Percentiles rank a stretch among this genome's conserved stretches.
phyloP scores from a whole-genome alignment of 2,329 filamentous ascomycete species.

The Xylaria sp. region DNA sequence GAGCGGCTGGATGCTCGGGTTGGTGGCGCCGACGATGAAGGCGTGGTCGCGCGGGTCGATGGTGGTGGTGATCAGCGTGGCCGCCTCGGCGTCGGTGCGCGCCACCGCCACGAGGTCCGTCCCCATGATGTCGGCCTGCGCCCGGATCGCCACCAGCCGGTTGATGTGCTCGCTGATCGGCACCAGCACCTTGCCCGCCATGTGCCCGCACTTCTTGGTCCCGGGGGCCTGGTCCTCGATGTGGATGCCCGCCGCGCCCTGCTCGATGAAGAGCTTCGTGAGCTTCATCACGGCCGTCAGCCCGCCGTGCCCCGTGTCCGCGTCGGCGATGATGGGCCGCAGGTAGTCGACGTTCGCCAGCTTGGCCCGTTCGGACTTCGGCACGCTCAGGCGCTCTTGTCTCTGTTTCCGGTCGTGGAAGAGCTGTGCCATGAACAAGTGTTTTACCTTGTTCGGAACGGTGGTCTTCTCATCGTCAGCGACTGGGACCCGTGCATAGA shows the following conservation, averaged over 20 bases:
- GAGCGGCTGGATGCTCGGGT: constrained; percentile 79
- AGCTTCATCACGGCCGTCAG: constrained; percentile 99
- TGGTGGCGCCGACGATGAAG: constrained; percentile 90
- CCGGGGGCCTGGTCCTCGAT: constrained; percentile 98
- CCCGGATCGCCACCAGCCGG: constrained; percentile 91
- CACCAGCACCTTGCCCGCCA: constrained; percentile 97
- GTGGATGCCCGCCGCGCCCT: constrained; percentile 95
- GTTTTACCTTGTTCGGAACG: constrained; percentile 96
- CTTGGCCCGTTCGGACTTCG: constrained; percentile 71
- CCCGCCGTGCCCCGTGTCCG: constrained; percentile 95
- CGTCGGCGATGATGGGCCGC: constrained; percentile 93
- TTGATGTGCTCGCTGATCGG: constrained; percentile 98
- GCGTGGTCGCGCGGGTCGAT: constrained; percentile 94
- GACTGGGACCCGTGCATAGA: not conserved
- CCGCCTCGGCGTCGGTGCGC: constrained; percentile 95
- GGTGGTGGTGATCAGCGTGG: constrained; percentile 93
- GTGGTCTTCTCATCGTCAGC: constrained; percentile 68
- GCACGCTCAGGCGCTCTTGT: constrained; percentile 82
- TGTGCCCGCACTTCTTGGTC: constrained; percentile 99
- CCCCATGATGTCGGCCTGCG: constrained; percentile 98
- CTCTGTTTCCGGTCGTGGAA: constrained; percentile 99
- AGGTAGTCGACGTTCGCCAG: constrained; percentile 89
- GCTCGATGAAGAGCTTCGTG: constrained; percentile 96
- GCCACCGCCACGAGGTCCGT: constrained; percentile 88
- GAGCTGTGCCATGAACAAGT: constrained; percentile 96